Base-by-base conservation (phyloP, 2,329 filamentous ascomycete species). In the Cladosporium sp. region DNA sequence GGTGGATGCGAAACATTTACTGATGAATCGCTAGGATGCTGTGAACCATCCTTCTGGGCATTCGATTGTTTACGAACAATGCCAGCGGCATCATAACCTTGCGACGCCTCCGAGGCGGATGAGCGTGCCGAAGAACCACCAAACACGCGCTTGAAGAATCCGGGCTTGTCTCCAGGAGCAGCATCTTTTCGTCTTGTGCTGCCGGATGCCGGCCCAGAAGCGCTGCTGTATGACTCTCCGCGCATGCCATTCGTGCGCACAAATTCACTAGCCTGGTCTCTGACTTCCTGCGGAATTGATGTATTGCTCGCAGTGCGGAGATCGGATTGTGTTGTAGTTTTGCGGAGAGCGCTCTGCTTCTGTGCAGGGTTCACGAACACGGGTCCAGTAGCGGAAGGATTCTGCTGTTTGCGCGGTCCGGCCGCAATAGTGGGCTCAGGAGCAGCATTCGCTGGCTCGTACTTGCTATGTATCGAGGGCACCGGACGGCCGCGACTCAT, bases 141-240 rank as follows among this genome's bases (percentile, higher is more conserved):
- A 77, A 97, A 97, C 39, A 97, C 89, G 63, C 93, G 86, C 67
- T 91, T 86, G 78, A 97, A 97, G 78, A 99, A 97, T 19, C 94
- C 92, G 8, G 84, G 89, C 59, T 86, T 85, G 68, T 90, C 87
- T 14, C 61, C 65, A 40, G 65, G 67, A 11, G 63, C 59, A 17
- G 39, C 58, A 54, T 67, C 65, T 22, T 61, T 64, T 49, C 65
- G 61, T 58, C 71, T 63, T 34, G 37, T 20, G 64, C 77, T 62
- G 69, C 76, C 62, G 74, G 73, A 37, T 7, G 25, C 51, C 2
- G 36, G 28, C 8, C 43, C 30, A 15, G 14, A 22, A 15, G 38
- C 51, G n/a, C 20, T 36, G 61, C 22, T 37, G 14, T 25, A n/a
- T 19, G 47, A 63, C 36, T 50, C 55, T 17, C 66, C 64, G 38